A percentile compares a stretch with the other conserved stretches of the same genome.
Evolutionary conservation across 306 rosid species (phyloP).

Genomic region (Quercus bicolor): DNA sequence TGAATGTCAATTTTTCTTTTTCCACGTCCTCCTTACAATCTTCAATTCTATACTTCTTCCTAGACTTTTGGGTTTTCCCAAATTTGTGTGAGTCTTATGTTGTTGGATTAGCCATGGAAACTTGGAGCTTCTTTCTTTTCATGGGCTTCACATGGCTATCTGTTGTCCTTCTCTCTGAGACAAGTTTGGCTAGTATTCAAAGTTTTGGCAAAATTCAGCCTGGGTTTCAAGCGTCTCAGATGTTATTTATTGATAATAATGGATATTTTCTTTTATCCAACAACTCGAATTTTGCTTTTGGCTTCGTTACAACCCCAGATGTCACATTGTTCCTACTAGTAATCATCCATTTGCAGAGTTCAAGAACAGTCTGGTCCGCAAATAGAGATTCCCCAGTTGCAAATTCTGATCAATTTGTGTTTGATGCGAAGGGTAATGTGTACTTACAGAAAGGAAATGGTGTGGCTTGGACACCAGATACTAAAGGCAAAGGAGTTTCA

Average conservation of each 20-base stretch:
- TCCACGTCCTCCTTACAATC: background rate
- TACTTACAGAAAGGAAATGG: conserved; percentile 38
- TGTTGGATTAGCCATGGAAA: conserved; percentile 40
- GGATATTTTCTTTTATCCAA: conserved; percentile 66
- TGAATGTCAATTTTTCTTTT: background rate
- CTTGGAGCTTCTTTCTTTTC: conserved; percentile 20
- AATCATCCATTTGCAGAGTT: conserved; percentile 35
- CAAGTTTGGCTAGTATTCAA: conserved; percentile 42
- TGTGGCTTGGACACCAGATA: conserved; percentile 62
- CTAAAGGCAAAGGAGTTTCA: conserved; percentile 49
- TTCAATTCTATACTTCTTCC: background rate
- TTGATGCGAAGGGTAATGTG: conserved; percentile 58
- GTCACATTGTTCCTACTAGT: conserved; percentile 48
- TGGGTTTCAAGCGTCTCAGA: conserved; percentile 53
- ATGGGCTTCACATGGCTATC: conserved; percentile 19
- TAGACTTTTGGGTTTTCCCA: background rate
- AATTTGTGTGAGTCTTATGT: background rate
- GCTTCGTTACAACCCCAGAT: conserved; percentile 44
- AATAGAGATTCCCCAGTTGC: conserved; percentile 61
- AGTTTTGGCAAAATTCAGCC: conserved; percentile 33
- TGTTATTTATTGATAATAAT: conserved; percentile 57
- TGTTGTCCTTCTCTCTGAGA: conserved; percentile 21
- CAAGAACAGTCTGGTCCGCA: conserved; percentile 59
- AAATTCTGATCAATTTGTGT: conserved; percentile 61
- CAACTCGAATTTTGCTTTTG: conserved; percentile 42